Evolutionary conservation across 2,329 filamentous ascomycete genomes (phyloP).

Genomic region (Venturia aucupariae): DNA sequence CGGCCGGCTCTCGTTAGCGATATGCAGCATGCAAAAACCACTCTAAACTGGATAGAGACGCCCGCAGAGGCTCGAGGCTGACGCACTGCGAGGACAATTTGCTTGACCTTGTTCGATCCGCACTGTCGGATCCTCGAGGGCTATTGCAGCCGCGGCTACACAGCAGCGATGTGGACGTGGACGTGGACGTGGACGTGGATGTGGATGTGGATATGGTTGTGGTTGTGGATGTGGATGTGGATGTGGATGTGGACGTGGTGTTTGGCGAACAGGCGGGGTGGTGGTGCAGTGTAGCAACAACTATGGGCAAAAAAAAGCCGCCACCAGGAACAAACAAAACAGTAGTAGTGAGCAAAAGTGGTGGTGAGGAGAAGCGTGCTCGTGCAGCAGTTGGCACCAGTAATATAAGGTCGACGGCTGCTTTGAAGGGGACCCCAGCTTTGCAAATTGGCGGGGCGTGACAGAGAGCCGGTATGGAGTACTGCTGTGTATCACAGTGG

Average conservation of each 20-base stretch:
- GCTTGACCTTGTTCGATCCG: background rate
- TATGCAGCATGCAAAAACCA: background rate
- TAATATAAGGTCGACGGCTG: background rate
- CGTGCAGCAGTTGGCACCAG: slow-evolving; percentile 7
- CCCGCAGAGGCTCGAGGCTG: slow-evolving; percentile 1
- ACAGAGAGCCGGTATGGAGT: background rate
- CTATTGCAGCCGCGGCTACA: background rate
- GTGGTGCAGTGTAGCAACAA: background rate
- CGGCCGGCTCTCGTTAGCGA: slow-evolving; percentile 1
- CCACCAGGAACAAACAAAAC: background rate
- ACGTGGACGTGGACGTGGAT: too few species aligned
- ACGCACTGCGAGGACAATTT: background rate
- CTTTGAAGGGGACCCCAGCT: background rate
- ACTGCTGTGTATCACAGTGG: too few species aligned
- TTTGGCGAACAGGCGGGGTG: background rate
- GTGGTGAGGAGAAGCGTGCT: slow-evolving; percentile 6
- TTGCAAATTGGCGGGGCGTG: background rate
- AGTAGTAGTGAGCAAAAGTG: background rate
- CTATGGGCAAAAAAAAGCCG: background rate
- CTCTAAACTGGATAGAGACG: background rate
- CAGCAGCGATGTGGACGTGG: background rate
- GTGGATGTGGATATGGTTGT: too few species aligned
- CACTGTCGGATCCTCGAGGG: background rate
- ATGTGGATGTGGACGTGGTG: too few species aligned
- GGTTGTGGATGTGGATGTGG: too few species aligned